Percentiles rank a stretch among this genome's conserved stretches.
phyloP scores from a whole-genome alignment of 805 yeast species.

The Cyberlindnera euphorbiae region DNA sequence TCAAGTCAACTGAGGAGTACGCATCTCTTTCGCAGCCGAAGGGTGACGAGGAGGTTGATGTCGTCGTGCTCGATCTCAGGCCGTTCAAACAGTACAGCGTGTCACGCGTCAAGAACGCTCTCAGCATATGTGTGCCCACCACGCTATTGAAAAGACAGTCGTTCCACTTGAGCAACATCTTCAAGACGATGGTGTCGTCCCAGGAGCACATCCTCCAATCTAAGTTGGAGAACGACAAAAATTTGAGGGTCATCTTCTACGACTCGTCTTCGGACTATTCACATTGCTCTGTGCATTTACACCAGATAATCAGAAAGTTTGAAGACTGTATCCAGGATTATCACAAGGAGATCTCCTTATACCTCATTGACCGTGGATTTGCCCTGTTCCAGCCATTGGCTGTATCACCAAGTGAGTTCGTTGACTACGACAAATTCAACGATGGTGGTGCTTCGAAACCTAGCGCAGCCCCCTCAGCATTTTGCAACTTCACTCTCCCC shows the following conservation, averaged over 20 bases:
- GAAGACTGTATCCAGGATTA: conserved; percentile 12
- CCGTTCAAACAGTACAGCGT: conserved; percentile 72
- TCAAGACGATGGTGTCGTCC: conserved; percentile 24
- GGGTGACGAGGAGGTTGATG: conserved; percentile 14
- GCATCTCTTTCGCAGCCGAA: not conserved
- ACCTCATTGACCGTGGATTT: conserved; percentile 22
- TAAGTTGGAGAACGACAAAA: conserved; percentile 9
- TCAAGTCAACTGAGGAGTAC: conserved; percentile 11
- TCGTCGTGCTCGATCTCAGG: conserved; percentile 51
- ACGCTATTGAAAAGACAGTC: conserved; percentile 65
- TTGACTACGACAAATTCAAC: conserved; percentile 5
- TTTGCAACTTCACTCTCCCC: conserved; percentile 22
- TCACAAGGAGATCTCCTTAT: conserved; percentile 13
- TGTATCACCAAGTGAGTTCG: too few relatives aligned
- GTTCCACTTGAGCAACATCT: conserved; percentile 24
- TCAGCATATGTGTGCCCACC: conserved; percentile 83
- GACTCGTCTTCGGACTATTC: conserved; percentile 19
- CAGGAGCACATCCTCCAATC: conserved; percentile 17
- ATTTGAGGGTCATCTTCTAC: conserved; percentile 20
- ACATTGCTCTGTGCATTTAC: conserved; percentile 24
- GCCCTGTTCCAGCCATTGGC: conserved; percentile 11
- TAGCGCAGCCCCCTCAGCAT: conserved; percentile 3
- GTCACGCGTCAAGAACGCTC: conserved; percentile 53
- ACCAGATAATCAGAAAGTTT: conserved; percentile 25
- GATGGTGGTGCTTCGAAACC: too few relatives aligned